Evolutionary conservation across 2,329 filamentous ascomycete genomes (phyloP), one percentile per base, ranked within the genome.

Genomic region (Juglanconis sp.): DNA sequence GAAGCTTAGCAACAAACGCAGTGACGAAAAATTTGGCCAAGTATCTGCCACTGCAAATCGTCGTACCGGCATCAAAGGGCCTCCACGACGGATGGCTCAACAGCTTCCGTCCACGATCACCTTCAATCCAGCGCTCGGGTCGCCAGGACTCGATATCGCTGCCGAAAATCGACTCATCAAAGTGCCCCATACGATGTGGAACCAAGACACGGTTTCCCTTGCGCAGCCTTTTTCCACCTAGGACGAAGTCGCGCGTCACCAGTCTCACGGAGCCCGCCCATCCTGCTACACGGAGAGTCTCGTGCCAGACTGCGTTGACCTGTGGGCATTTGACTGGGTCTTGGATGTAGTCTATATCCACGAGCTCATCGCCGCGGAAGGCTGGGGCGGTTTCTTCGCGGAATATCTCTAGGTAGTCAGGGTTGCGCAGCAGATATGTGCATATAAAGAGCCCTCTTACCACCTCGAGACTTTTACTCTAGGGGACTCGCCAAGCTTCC

Each of bases 261-360:
- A 65, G 34, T 3, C 70, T 65, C 5, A 71, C 67, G 1, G 68
- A 71, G 0, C 66, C 67, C 2, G 70, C 56, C 49, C 52, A 66
- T 4, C 53, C 62, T 0, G 64, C 38, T 34, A 69, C 9, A 9
- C 68, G 68, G 1, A 70, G 50, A 4, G 66, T 68, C 60, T 72
- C 70, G 48, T 66, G 57, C 68, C 69, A 71, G 30, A 68, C 60
- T 17, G 61, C 59, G 31, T 71, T 62, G 5, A 71, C 51, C 4
- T 48, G 40, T 2, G 65, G 69, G 61, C 68, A 69, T 5, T 56
- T 31, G 1, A 34, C 10, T 1, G 57, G 15, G 59, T 75, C 71
- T 1, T 69, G 68, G 24, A 73, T 72, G 60, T 68, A 71, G n/a
- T 67, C 47, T 17, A 66, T 58, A 11, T 71, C 67, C 15, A 76